Percentiles rank a stretch among this genome's conserved stretches.
Conservation (phyloP, 352 stramenopile species). For the Phytopythium kandeliae region DNA sequence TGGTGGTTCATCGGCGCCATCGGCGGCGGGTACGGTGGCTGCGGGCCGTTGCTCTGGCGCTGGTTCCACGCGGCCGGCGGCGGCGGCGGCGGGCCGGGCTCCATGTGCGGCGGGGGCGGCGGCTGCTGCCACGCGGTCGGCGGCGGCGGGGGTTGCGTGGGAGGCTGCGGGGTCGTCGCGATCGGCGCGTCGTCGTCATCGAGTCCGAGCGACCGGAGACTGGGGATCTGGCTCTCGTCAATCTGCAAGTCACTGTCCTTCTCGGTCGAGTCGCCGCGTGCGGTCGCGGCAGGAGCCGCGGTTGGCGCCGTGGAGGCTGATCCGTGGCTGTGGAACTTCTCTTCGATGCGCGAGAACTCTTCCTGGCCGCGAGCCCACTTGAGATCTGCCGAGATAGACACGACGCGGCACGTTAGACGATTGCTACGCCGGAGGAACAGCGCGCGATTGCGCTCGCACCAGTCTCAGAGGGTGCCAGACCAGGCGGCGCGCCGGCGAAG, state of each 20-base stretch:
- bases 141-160: conserved; percentile 5
- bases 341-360: conserved; percentile 58
- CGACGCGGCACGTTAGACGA: neutral
- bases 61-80: conserved; percentile 27
- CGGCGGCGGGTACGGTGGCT: conserved; percentile 14
- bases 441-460: neutral
- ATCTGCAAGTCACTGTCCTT: conserved; percentile 43
- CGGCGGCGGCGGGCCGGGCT: no score
- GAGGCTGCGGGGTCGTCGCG: conserved; percentile 1
- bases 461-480: conserved; percentile 44
- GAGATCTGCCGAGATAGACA: conserved; percentile 25
- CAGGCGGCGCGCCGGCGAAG: conserved; percentile 47
- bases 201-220: conserved; percentile 54
- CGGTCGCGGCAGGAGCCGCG: conserved; percentile 3
- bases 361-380: conserved; percentile 78
- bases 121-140: conserved; percentile 12
- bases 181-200: conserved; percentile 53
- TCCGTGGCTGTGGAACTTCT: conserved; percentile 27
- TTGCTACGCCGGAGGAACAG: neutral
- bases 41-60: conserved; percentile 16
- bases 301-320: neutral
- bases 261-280: conserved; percentile 3
- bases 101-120: conserved; percentile 9
- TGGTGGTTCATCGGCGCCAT: conserved; percentile 18
- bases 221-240: conserved; percentile 64